Evolutionary conservation across 2,329 filamentous ascomycete species (phyloP), one percentile per base, ranked within the genome.

Genomic region (Hawksworthiomyces lignivorus): DNA sequence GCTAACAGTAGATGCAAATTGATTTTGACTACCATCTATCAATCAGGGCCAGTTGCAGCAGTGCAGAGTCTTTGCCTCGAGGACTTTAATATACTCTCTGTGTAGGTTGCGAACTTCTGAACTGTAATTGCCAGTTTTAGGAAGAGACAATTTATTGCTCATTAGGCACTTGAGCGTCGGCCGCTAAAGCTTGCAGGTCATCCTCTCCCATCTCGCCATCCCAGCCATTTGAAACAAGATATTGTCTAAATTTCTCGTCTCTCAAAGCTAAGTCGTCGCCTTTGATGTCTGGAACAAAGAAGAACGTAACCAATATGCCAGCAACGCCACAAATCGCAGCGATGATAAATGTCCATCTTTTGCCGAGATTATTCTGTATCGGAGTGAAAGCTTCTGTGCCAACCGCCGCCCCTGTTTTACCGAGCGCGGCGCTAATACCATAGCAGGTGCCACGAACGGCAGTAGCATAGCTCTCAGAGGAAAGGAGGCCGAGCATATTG

Each of bases 391-490:
- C 47, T 24, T 49, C 39, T 18, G 68, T 73, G 0, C 70, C 71
- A 7, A 75, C 55, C 0, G 70, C 71, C 0, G 69, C 71, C 1
- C 70, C 70, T 0, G 68, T 63, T 49, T 74, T 73, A 1, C 70
- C 70, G 10, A 73, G 52, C 0, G 69, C 71, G 0, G 70, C 69
- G 1, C 67, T 68, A 8, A 73, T 53, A 1, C 70, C 69, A 26
- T 72, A 70, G 41, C 69, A 70, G 11, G 65, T 69, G 1, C 71
- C 71, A 9, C 70, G 59, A 0, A 73, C 64, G 1, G 68, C 65
- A 0, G 70, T 73, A 0, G 70, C 64, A 45, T 70, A 74, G 2
- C 65, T 62, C 50, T 75, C 71, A 5, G 65, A 69, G 1, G 64
- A 69, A 4, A 73, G 56, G 1, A 73, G 55, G 2, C 69, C 70